phyloP scores from a whole-genome alignment of 768 basidiomycete species.

The Leccinum obscurum region DNA sequence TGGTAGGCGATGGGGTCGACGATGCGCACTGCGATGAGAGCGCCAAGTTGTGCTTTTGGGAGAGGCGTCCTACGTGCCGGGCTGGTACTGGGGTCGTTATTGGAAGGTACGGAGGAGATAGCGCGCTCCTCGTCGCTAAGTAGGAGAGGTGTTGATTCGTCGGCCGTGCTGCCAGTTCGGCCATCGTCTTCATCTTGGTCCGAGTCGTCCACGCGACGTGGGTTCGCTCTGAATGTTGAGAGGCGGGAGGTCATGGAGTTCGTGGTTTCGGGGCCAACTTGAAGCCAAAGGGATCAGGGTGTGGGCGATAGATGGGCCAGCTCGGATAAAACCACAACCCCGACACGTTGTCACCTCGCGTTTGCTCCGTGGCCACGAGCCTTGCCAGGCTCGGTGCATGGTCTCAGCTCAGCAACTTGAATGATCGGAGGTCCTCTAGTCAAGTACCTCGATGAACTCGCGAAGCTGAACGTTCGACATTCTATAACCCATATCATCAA shows the following conservation, averaged over 20 bases:
- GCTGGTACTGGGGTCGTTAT: not conserved
- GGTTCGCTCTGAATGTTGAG: not conserved
- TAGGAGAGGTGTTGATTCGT: constrained; percentile 21
- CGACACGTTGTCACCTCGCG: not conserved
- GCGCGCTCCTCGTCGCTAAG: constrained; percentile 11
- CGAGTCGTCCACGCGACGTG: not conserved
- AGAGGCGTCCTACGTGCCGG: constrained; percentile 26
- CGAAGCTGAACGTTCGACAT: too few relatives aligned
- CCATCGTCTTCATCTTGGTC: not conserved
- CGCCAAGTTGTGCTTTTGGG: constrained; percentile 46
- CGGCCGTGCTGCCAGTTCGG: not conserved
- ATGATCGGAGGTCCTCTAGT: too few relatives aligned
- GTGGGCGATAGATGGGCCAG: not conserved
- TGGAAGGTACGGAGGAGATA: not conserved
- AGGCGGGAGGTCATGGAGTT: not conserved
- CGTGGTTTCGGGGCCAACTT: not conserved
- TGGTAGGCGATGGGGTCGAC: constrained; percentile 61
- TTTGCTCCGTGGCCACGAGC: not conserved
- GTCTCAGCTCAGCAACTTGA: not conserved
- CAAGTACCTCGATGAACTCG: too few relatives aligned
- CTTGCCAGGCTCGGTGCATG: too few relatives aligned
- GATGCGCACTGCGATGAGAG: constrained; percentile 44
- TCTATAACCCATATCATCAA: too few relatives aligned
- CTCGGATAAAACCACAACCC: not conserved
- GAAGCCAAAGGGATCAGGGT: not conserved